These are phyloP conservation scores for Lepidopterella palustris DNA, from an alignment of 495 filamentous ascomycete genomes.

Conservation along the genomic window DNA sequence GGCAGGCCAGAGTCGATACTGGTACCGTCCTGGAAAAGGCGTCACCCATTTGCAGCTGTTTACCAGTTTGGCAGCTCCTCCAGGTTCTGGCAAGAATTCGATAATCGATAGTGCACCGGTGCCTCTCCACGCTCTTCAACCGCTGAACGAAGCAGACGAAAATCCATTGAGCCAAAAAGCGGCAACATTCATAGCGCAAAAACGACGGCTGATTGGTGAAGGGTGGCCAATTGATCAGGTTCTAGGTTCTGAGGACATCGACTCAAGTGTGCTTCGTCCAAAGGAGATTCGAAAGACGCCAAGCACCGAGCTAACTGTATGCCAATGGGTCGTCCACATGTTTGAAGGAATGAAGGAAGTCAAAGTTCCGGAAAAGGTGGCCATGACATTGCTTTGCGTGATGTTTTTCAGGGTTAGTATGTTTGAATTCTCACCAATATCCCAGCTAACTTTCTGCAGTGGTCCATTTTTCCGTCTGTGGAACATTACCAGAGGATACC, in stretches of 20 bases:
- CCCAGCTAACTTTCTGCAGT: not conserved
- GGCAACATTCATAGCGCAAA: not conserved
- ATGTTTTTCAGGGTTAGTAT: conserved; percentile 2
- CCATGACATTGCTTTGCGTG: conserved; percentile 1
- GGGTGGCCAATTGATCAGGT: conserved; percentile 7
- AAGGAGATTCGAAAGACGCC: not conserved
- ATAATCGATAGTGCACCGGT: not conserved
- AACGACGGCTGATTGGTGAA: not conserved
- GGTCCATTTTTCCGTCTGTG: not conserved
- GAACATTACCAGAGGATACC: conserved; percentile 5
- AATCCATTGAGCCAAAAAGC: not conserved
- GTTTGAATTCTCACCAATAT: not conserved
- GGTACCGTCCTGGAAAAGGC: not conserved
- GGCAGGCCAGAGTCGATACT: not conserved
- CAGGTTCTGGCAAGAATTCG: not conserved
- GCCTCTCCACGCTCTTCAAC: not conserved
- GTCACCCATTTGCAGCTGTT: not conserved
- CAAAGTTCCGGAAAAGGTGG: conserved; percentile 3
- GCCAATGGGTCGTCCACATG: not conserved
- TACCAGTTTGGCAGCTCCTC: not conserved
- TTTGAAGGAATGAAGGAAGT: not conserved
- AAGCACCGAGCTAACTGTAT: not conserved
- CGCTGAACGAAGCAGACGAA: not conserved
- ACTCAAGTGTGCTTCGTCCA: not conserved
- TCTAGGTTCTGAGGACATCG: not conserved